These are phyloP conservation scores for Blastocystis sp. DNA, from an alignment of 352 stramenopile genomes.

Conservation along the genomic window DNA sequence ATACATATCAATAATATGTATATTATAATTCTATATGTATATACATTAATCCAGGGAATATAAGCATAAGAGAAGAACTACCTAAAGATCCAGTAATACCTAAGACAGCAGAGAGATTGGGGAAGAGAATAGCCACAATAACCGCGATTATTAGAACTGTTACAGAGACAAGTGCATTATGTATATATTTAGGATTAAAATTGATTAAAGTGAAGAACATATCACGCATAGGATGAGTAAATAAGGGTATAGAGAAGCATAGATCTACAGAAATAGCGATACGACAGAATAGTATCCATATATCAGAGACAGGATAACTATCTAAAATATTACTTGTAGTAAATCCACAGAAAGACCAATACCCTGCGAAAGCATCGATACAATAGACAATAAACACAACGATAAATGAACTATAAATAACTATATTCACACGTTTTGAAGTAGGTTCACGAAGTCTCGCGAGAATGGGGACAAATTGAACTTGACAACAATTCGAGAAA, in stretches of 20 bases:
- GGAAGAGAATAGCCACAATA: slow-evolving; percentile 1
- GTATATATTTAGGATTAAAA: background rate
- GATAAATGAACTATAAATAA: slow-evolving; percentile 14
- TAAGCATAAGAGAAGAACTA: slow-evolving; percentile 26
- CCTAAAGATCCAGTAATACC: slow-evolving; percentile 18
- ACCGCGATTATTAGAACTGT: slow-evolving; percentile 13
- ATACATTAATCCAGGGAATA: slow-evolving; percentile 21
- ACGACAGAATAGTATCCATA: slow-evolving; percentile 22
- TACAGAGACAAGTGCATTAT: background rate
- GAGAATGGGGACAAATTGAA: slow-evolving; percentile 21
- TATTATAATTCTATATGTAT: no score
- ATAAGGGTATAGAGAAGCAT: slow-evolving; percentile 25
- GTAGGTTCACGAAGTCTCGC: slow-evolving; percentile 11
- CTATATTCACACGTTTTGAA: slow-evolving; percentile 19
- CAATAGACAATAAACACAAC: slow-evolving; percentile 3
- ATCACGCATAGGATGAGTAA: slow-evolving; percentile 28
- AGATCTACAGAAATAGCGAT: slow-evolving; percentile 10
- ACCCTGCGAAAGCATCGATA: slow-evolving; percentile 5
- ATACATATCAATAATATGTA: no score
- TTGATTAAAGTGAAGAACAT: slow-evolving; percentile 22
- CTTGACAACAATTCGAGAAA: slow-evolving; percentile 24
- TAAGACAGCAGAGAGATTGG: slow-evolving; percentile 8
- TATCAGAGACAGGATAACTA: slow-evolving; percentile 9
- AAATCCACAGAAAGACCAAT: slow-evolving; percentile 24
- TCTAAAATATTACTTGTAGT: slow-evolving; percentile 26